phyloP scores from a whole-genome alignment of 495 filamentous ascomycete genomes.

The Daldinia decipiens region DNA sequence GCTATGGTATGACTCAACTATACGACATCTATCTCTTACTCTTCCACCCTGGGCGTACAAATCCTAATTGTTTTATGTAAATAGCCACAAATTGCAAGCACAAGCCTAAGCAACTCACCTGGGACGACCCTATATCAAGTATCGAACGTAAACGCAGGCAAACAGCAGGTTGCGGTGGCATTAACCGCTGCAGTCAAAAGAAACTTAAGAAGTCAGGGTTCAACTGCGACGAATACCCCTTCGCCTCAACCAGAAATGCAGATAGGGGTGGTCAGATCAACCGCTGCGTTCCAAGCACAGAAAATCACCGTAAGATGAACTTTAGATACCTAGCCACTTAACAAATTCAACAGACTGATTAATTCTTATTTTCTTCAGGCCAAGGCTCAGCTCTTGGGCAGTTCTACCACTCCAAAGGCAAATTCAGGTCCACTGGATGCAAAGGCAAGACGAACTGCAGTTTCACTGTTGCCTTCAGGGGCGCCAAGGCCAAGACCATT shows the following conservation, averaged over 20 bases:
- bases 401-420: background rate
- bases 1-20: background rate
- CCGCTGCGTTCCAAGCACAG: background rate
- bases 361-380: background rate
- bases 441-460: background rate
- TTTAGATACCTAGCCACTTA: background rate
- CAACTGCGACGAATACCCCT: constrained; percentile 12
- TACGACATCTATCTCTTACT: background rate
- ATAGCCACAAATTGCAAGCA: background rate
- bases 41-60: background rate
- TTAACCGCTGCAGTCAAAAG: background rate
- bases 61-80: background rate
- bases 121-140: background rate
- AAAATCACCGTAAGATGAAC: constrained; percentile 1
- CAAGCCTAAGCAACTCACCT: background rate
- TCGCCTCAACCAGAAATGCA: constrained; percentile 3
- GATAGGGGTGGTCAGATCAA: constrained; percentile 12
- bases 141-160: background rate
- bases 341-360: background rate
- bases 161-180: background rate
- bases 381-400: background rate
- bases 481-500: background rate
- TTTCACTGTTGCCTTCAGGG: constrained; percentile 8
- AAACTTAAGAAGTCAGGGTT: background rate
- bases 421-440: background rate